Conservation (phyloP, 768 basidiomycete species). For the Flagelloscypha sp. region DNA sequence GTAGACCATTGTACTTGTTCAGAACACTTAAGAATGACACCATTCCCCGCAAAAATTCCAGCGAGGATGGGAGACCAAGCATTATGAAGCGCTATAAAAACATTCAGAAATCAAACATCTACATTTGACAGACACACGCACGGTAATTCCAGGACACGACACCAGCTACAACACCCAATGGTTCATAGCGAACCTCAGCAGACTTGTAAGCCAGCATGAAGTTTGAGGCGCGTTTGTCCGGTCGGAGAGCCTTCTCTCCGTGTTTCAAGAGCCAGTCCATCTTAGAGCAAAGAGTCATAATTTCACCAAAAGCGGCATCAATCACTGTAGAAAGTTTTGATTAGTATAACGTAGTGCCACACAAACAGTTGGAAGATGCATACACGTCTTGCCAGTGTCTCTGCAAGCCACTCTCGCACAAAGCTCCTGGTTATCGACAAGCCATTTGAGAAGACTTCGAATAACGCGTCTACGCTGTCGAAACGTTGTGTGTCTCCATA, state of each 20-base stretch:
- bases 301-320: slow-evolving; percentile 91
- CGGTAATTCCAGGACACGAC: slow-evolving; percentile 97
- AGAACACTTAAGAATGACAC: slow-evolving; percentile 84
- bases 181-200: slow-evolving; percentile 77
- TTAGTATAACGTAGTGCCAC: slow-evolving; percentile 5
- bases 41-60: slow-evolving; percentile 84
- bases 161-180: slow-evolving; percentile 85
- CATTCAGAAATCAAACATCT: slow-evolving; percentile 1
- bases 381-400: slow-evolving; percentile 93
- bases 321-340: slow-evolving; percentile 46
- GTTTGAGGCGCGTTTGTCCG: slow-evolving; percentile 62
- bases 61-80: slow-evolving; percentile 91
- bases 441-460: slow-evolving; percentile 84
- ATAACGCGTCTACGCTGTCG: slow-evolving; percentile 75
- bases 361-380: slow-evolving; percentile 20
- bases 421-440: slow-evolving; percentile 81
- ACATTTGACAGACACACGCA: slow-evolving; percentile 21
- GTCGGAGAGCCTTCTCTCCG: slow-evolving; percentile 69
- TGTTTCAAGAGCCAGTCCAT: slow-evolving; percentile 86
- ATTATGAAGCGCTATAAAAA: slow-evolving; percentile 76
- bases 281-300: slow-evolving; percentile 91
- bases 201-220: slow-evolving; percentile 69
- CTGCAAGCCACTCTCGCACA: slow-evolving; percentile 85
- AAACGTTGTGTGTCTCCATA: slow-evolving; percentile 74
- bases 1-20: slow-evolving; percentile 92